Evolutionary conservation across 73 alveolate species (phyloP).

Genomic region (Breviolum minutum): DNA sequence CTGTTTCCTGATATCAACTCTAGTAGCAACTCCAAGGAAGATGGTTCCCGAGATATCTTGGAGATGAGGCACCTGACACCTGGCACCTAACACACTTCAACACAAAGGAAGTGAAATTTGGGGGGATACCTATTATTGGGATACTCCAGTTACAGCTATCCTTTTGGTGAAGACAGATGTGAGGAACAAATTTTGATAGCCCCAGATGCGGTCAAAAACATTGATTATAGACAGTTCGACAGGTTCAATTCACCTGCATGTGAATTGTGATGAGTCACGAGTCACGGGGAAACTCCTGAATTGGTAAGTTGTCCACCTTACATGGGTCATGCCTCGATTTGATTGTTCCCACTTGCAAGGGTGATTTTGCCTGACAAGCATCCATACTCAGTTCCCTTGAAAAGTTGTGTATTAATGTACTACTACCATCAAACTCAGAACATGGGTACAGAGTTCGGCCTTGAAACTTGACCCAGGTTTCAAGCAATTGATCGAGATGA

Average conservation of each 20-base stretch:
- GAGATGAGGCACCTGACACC: constrained; percentile 49
- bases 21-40: constrained; percentile 23
- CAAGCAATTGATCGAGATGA: constrained; percentile 93
- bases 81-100: background rate
- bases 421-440: no score
- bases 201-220: no score
- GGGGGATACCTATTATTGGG: no score
- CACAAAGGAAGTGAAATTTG: background rate
- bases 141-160: background rate
- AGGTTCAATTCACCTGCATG: background rate
- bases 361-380: no score
- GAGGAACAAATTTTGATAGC: background rate
- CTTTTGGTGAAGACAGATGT: background rate
- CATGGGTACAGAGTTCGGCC: no score
- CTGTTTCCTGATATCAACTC: no score
- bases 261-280: no score
- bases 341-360: background rate
- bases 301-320: background rate
- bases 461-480: constrained; percentile 8
- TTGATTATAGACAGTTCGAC: no score
- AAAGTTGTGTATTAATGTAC: no score
- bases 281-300: no score
- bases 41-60: constrained; percentile 61
- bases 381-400: no score
- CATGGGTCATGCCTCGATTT: background rate